A percentile compares a stretch with the other conserved stretches of the same genome.
phyloP scores from a whole-genome alignment of 495 filamentous ascomycete species.

The Podospora conica region DNA sequence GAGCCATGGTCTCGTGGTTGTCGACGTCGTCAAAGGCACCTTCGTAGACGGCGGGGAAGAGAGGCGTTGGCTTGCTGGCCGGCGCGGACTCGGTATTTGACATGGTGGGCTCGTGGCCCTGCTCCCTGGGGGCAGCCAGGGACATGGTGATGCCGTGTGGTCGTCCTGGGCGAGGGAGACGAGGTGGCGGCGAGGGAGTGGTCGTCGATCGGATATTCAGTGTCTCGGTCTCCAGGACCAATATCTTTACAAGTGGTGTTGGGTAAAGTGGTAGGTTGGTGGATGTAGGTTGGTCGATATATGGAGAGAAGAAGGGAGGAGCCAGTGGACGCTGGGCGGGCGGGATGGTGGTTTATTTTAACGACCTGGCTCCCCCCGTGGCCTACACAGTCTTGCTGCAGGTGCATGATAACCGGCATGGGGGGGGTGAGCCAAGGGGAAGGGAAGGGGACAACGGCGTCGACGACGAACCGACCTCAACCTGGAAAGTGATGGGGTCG shows the following conservation, averaged over 20 bases:
- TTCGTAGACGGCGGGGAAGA: constrained; percentile 21
- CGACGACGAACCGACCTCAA: neutral
- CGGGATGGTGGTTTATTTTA: constrained; percentile 22
- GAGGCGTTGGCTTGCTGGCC: constrained; percentile 10
- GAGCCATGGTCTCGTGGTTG: constrained; percentile 19
- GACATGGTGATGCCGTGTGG: constrained; percentile 3
- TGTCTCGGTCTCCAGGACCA: constrained; percentile 15
- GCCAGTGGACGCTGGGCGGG: constrained; percentile 12
- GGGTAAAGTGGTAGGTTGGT: neutral
- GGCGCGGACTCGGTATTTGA: constrained; percentile 1
- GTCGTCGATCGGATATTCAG: neutral
- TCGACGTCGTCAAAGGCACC: constrained; percentile 25
- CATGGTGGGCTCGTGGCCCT: neutral
- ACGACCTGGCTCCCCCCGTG: constrained; percentile 7
- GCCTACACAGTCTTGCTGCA: constrained; percentile 8
- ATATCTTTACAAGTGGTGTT: neutral
- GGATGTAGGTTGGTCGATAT: constrained; percentile 2
- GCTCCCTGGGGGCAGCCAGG: neutral
- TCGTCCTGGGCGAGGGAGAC: constrained; percentile 1
- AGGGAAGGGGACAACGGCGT: too few species aligned
- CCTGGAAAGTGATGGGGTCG: neutral
- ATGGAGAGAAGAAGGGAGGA: constrained; percentile 5
- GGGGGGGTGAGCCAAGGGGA: too few species aligned
- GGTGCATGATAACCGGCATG: constrained; percentile 6
- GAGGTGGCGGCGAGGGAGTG: neutral